Evolutionary conservation across 2,329 filamentous ascomycete genomes (phyloP).

Genomic region (Westerdykella sp.): DNA sequence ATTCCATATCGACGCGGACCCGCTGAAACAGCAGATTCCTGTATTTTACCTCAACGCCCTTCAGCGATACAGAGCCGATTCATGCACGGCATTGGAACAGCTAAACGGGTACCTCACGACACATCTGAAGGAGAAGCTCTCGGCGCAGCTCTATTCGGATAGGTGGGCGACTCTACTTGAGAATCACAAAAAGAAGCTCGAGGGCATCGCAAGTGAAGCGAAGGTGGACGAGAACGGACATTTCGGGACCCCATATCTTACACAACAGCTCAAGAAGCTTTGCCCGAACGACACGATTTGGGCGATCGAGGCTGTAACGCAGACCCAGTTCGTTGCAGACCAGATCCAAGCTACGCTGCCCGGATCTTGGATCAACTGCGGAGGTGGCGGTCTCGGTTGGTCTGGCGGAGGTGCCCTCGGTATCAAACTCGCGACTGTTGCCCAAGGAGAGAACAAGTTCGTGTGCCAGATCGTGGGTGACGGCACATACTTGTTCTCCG

Average conservation of each 20-base stretch:
- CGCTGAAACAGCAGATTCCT: conserved; percentile 58
- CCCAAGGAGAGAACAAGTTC: conserved; percentile 37
- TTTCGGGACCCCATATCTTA: conserved; percentile 56
- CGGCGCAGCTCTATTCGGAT: conserved; percentile 35
- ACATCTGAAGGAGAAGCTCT: conserved; percentile 33
- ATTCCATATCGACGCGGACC: conserved; percentile 61
- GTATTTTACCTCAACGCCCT: conserved; percentile 53
- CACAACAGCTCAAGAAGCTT: conserved; percentile 49
- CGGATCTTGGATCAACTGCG: conserved; percentile 74
- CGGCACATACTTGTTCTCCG: conserved; percentile 60
- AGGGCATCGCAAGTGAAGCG: conserved; percentile 53
- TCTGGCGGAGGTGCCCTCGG: conserved; percentile 68
- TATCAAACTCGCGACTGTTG: conserved; percentile 64
- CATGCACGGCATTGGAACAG: conserved; percentile 58
- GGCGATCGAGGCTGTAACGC: conserved; percentile 72
- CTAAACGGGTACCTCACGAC: conserved; percentile 57
- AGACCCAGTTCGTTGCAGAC: conserved; percentile 60
- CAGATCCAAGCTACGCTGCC: conserved; percentile 63
- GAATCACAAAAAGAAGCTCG: conserved; percentile 54
- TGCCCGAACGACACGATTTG: conserved; percentile 64
- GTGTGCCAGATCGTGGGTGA: conserved; percentile 55
- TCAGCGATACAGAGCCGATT: conserved; percentile 47
- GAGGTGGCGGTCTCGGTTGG: conserved; percentile 75
- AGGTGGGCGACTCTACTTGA: conserved; percentile 53
- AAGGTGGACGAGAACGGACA: conserved; percentile 56